Evolutionary conservation across 2,329 filamentous ascomycete species (phyloP).

Genomic region (Alternaria arbusti): DNA sequence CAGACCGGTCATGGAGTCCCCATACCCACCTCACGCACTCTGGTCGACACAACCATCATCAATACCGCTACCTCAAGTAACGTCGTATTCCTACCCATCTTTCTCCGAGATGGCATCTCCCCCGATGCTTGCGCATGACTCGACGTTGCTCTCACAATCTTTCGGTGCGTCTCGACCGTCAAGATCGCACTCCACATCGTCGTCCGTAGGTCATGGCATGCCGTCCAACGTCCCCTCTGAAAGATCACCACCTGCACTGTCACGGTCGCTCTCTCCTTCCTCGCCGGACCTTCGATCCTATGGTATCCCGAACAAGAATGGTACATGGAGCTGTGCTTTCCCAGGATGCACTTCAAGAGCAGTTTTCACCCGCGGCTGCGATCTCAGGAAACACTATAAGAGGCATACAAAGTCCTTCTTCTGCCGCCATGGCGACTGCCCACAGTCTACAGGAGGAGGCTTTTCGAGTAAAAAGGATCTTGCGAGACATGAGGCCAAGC

Average conservation of each 20-base stretch:
- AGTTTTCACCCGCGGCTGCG: slow-evolving; percentile 65
- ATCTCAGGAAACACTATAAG: slow-evolving; percentile 68
- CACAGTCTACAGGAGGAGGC: slow-evolving; percentile 62
- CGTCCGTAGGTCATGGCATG: slow-evolving; percentile 35
- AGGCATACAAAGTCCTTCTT: slow-evolving; percentile 67
- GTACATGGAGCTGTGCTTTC: slow-evolving; percentile 65
- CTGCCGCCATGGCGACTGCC: slow-evolving; percentile 65
- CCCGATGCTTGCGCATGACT: slow-evolving; percentile 32
- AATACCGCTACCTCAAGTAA: slow-evolving; percentile 36
- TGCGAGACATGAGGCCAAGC: slow-evolving; percentile 66
- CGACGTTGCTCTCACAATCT: slow-evolving; percentile 31
- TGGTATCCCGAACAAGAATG: slow-evolving; percentile 54
- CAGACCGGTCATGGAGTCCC: slow-evolving; percentile 38
- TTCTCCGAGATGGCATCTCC: slow-evolving; percentile 35
- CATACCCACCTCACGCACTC: slow-evolving; percentile 40
- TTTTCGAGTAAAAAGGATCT: slow-evolving; percentile 70
- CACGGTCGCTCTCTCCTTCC: slow-evolving; percentile 49
- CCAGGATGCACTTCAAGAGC: slow-evolving; percentile 66
- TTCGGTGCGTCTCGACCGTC: slow-evolving; percentile 32
- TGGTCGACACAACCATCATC: slow-evolving; percentile 41
- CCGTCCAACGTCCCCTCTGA: slow-evolving; percentile 34
- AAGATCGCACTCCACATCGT: slow-evolving; percentile 46
- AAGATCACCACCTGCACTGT: slow-evolving; percentile 39
- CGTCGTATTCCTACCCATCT: slow-evolving; percentile 44
- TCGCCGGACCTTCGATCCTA: slow-evolving; percentile 50